Conservation (phyloP, 768 basidiomycete genomes). For the Panus rudis region DNA sequence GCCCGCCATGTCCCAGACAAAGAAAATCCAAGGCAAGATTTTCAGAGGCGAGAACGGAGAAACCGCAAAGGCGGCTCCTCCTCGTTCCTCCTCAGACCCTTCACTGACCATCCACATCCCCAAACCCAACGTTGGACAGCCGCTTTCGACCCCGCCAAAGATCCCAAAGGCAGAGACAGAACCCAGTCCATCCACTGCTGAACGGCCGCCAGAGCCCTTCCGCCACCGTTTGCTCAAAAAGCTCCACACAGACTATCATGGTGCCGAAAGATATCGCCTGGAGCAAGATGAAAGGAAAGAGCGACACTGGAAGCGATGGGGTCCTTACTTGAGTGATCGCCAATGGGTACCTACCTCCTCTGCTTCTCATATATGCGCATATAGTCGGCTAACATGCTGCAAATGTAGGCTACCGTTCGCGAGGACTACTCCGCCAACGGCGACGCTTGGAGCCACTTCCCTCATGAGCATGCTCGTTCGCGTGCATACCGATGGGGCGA, state of each 20-base stretch:
- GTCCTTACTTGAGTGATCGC: slow-evolving; percentile 93
- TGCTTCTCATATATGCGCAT: not conserved
- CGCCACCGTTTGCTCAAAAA: slow-evolving; percentile 58
- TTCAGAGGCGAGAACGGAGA: slow-evolving; percentile 41
- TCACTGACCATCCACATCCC: slow-evolving; percentile 68
- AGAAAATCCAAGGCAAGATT: slow-evolving; percentile 68
- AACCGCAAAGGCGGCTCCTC: slow-evolving; percentile 14
- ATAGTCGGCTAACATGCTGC: slow-evolving; percentile 11
- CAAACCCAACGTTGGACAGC: slow-evolving; percentile 34
- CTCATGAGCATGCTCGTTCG: slow-evolving; percentile 87
- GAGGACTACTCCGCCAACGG: slow-evolving; percentile 98
- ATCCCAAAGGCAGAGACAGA: slow-evolving; percentile 28
- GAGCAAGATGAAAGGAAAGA: slow-evolving; percentile 73
- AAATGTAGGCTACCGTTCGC: slow-evolving; percentile 87
- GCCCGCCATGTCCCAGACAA: slow-evolving; percentile 40
- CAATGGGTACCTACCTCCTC: slow-evolving; percentile 68
- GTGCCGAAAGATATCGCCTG: slow-evolving; percentile 80
- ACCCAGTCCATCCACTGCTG: slow-evolving; percentile 10
- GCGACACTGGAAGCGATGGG: slow-evolving; percentile 98
- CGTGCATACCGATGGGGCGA: slow-evolving; percentile 99
- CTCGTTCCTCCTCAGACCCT: slow-evolving; percentile 22
- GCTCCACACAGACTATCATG: slow-evolving; percentile 68
- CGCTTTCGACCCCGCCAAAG: slow-evolving; percentile 37
- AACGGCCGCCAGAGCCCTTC: slow-evolving; percentile 26
- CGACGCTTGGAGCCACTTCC: slow-evolving; percentile 94